Evolutionary conservation across 352 stramenopile genomes (phyloP).

Genomic region (Peronosclerospora sorghi): DNA sequence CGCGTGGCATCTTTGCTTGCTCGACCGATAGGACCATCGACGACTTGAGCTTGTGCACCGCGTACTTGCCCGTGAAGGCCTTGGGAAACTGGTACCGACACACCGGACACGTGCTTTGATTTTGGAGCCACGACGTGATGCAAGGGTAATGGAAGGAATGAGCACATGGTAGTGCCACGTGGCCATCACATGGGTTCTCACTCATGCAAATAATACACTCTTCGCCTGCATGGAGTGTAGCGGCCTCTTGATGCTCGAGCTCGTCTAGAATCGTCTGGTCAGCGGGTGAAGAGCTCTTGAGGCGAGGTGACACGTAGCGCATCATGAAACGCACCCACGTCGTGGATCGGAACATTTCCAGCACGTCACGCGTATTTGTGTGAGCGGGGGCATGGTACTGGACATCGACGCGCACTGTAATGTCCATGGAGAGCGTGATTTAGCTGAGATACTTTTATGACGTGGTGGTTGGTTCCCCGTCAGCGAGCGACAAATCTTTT

Average conservation of each 20-base stretch:
- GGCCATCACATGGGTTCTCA: constrained; percentile 39
- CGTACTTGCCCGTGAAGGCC: constrained; percentile 57
- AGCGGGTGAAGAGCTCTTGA: constrained; percentile 54
- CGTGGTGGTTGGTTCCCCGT: not conserved
- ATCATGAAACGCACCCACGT: constrained; percentile 74
- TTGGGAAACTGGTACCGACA: constrained; percentile 87
- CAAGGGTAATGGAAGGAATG: constrained; percentile 91
- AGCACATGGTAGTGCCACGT: constrained; percentile 75
- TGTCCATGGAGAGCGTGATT: constrained; percentile 32
- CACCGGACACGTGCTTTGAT: constrained; percentile 87
- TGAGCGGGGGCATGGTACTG: constrained; percentile 51
- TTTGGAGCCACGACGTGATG: constrained; percentile 85
- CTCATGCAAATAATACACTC: constrained; percentile 88
- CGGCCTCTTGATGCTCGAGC: constrained; percentile 26
- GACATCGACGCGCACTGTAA: constrained; percentile 57
- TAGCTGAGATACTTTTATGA: constrained; percentile 1
- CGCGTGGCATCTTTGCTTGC: constrained; percentile 27
- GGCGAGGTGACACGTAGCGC: constrained; percentile 53
- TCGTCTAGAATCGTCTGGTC: constrained; percentile 44
- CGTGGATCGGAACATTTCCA: constrained; percentile 60
- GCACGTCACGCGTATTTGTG: constrained; percentile 39
- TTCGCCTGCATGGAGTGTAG: constrained; percentile 21
- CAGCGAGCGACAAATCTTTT: constrained; percentile 10
- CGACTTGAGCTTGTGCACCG: constrained; percentile 53
- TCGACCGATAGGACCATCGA: constrained; percentile 41